Conservation (phyloP, 2,329 filamentous ascomycete genomes). For the Alternaria viburni region DNA sequence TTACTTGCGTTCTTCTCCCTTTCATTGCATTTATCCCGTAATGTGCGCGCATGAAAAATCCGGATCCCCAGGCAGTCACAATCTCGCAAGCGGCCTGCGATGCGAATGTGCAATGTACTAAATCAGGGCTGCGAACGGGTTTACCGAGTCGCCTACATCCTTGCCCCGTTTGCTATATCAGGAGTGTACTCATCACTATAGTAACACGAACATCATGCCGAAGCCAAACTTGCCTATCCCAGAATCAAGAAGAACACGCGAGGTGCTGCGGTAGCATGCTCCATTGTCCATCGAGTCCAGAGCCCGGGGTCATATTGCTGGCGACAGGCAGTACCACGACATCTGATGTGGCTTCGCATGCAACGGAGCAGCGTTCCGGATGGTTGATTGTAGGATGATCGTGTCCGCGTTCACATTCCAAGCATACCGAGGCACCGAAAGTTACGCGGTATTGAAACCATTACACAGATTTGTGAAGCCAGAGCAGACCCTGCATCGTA, state of each 20-base stretch:
- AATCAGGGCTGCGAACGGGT: slow-evolving; percentile 18
- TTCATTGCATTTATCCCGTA: background rate
- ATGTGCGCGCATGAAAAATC: background rate
- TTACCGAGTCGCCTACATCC: slow-evolving; percentile 11
- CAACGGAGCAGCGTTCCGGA: background rate
- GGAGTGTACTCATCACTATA: slow-evolving; percentile 12
- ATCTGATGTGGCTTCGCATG: background rate
- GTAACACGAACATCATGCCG: slow-evolving; percentile 7
- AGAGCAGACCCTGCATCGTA: slow-evolving; percentile 10
- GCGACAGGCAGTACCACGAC: background rate
- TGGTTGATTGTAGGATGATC: background rate
- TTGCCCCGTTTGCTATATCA: slow-evolving; percentile 17
- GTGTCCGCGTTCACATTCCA: background rate
- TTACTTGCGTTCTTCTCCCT: background rate
- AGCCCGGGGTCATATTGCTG: background rate
- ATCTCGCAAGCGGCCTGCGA: background rate
- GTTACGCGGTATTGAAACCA: background rate
- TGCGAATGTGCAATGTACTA: slow-evolving; percentile 19
- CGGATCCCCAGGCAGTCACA: background rate
- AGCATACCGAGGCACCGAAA: background rate
- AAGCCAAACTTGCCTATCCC: slow-evolving; percentile 3
- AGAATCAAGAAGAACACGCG: slow-evolving; percentile 8
- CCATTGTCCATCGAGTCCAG: background rate
- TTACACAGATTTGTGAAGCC: background rate
- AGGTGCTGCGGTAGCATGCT: slow-evolving; percentile 3